Percentiles rank a stretch among this genome's conserved stretches.
These are phyloP conservation scores for Dioszegia hungarica DNA, from an alignment of 768 basidiomycete species.

Conservation along the genomic window DNA sequence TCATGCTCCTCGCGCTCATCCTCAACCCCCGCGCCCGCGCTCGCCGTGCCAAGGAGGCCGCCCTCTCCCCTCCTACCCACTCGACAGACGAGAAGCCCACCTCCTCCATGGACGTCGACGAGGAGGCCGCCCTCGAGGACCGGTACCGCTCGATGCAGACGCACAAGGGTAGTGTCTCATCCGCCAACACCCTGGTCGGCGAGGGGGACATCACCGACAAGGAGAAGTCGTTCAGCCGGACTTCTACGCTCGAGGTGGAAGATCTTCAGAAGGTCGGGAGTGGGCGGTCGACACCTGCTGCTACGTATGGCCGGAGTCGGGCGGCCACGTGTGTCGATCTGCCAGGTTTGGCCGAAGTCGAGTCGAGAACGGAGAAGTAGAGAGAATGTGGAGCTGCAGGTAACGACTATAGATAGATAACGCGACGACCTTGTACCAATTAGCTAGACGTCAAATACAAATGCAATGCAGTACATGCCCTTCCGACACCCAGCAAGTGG, in stretches of 20 bases:
- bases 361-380: neutral
- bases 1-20: constrained; percentile 61
- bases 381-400: neutral
- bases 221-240: neutral
- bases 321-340: neutral
- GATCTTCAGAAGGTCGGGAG: neutral
- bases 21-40: constrained; percentile 58
- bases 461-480: no score
- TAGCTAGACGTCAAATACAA: no score
- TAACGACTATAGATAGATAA: neutral
- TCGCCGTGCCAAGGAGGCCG: constrained; percentile 15
- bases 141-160: constrained; percentile 6
- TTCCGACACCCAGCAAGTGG: no score
- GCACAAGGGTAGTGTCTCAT: constrained; percentile 3
- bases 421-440: neutral
- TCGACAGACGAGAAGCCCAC: neutral
- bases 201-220: neutral
- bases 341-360: neutral
- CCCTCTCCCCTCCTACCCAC: neutral
- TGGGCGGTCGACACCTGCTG: neutral
- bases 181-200: neutral
- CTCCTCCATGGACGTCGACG: neutral
- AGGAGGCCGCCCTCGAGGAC: constrained; percentile 1
- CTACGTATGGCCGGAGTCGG: neutral
- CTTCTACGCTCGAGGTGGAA: neutral